These are phyloP conservation scores for Isoetes taiwanensis DNA, from an alignment of 75 land plant genomes.

Conservation along the genomic window DNA sequence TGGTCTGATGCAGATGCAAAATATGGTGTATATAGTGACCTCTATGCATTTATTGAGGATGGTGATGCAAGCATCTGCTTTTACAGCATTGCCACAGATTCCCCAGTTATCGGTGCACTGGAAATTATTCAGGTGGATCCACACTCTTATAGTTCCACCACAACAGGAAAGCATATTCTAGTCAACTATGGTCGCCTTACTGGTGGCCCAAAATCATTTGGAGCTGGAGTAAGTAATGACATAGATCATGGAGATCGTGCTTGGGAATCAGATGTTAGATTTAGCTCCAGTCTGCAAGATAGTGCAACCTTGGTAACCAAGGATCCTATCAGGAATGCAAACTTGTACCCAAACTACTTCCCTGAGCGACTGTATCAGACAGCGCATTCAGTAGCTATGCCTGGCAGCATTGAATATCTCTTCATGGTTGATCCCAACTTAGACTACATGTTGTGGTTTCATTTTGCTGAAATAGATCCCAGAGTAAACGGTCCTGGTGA, in stretches of 20 bases:
- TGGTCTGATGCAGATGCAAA: conserved; percentile 44
- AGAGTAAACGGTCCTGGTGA: conserved; percentile 42
- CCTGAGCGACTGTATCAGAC: conserved; percentile 53
- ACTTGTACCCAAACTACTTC: conserved; percentile 59
- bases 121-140: conserved; percentile 67
- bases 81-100: conserved; percentile 88
- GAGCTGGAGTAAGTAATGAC: conserved; percentile 65
- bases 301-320: conserved; percentile 18
- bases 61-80: conserved; percentile 60
- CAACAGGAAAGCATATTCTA: conserved; percentile 20
- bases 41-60: conserved; percentile 51
- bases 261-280: conserved; percentile 57
- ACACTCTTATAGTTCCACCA: conserved; percentile 12
- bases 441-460: conserved; percentile 91
- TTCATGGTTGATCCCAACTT: conserved; percentile 63
- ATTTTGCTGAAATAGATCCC: conserved; percentile 90
- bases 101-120: conserved; percentile 72
- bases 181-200: conserved; percentile 79
- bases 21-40: conserved; percentile 79
- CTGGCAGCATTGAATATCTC: conserved; percentile 31
- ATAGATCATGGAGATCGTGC: conserved; percentile 51
- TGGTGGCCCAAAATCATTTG: conserved; percentile 48
- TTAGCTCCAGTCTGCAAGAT: conserved; percentile 1
- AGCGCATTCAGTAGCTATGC: conserved; percentile 28
- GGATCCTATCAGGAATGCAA: conserved; percentile 21